phyloP scores from a whole-genome alignment of 2,329 filamentous ascomycete species.

The Pseudogymnoascus sp. region DNA sequence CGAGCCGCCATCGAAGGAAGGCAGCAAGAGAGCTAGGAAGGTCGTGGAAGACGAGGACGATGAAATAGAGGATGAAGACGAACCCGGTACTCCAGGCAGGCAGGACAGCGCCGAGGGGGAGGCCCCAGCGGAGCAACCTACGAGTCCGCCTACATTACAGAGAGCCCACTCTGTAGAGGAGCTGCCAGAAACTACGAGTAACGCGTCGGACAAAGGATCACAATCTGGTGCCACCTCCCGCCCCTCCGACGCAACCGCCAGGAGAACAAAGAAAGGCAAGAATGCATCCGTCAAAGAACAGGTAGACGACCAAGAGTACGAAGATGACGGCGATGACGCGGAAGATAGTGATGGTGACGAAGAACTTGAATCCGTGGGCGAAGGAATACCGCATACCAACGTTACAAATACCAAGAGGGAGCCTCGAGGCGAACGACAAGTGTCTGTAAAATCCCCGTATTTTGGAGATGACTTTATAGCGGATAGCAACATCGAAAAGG shows the following conservation, averaged over 20 bases:
- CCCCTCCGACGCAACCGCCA: not conserved
- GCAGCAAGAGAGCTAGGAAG: not conserved
- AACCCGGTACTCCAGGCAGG: not conserved
- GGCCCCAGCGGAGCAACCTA: not conserved
- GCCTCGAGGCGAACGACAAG: not conserved
- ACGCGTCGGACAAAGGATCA: not conserved
- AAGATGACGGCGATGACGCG: slow-evolving; percentile 10
- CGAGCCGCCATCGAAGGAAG: not conserved
- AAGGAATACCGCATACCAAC: not conserved
- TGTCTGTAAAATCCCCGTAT: not conserved
- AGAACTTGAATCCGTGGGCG: not conserved
- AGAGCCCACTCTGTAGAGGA: not conserved
- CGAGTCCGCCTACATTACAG: not conserved
- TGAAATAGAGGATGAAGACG: not conserved
- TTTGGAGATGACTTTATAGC: not conserved
- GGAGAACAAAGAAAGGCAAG: slow-evolving; percentile 7
- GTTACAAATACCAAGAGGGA: not conserved
- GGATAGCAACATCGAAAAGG: not conserved
- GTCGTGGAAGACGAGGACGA: not conserved
- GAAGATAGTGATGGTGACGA: not conserved
- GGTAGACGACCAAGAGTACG: not conserved
- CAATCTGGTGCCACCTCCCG: not conserved
- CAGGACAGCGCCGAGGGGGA: not conserved
- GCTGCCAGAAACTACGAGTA: not conserved
- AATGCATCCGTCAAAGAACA: slow-evolving; percentile 2